Evolutionary conservation across 1,284 basidiomycete species (phyloP).

Genomic region (Jaminaea rosea): DNA sequence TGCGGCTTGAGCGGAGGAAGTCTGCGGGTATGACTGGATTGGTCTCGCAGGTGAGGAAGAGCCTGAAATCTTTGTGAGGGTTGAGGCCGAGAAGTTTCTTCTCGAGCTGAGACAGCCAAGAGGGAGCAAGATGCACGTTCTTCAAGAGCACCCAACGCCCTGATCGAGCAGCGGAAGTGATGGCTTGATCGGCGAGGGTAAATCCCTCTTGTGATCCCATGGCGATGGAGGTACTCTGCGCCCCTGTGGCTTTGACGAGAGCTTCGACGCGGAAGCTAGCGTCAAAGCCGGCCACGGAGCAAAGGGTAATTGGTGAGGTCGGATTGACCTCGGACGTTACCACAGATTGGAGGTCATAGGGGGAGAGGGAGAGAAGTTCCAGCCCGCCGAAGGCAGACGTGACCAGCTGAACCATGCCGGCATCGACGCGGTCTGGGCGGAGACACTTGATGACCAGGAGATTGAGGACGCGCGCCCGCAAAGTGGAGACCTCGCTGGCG

Average conservation of each 20-base stretch:
- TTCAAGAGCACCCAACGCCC: constrained; percentile 45
- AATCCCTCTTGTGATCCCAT: constrained; percentile 45
- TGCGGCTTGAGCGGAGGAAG: constrained; percentile 38
- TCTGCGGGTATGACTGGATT: constrained; percentile 40
- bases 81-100: constrained; percentile 40
- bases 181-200: constrained; percentile 39
- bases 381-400: constrained; percentile 60
- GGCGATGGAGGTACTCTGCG: constrained; percentile 35
- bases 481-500: constrained; percentile 52
- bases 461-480: constrained; percentile 55
- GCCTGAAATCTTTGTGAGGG: constrained; percentile 36
- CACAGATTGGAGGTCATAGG: constrained; percentile 19
- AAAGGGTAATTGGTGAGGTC: constrained; percentile 37
- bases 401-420: constrained; percentile 69
- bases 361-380: constrained; percentile 57
- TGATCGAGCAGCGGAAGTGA: constrained; percentile 31
- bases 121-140: constrained; percentile 43
- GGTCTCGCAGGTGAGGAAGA: constrained; percentile 45
- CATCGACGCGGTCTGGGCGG: constrained; percentile 76
- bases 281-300: constrained; percentile 43
- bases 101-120: constrained; percentile 42
- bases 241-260: constrained; percentile 25
- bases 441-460: constrained; percentile 77
- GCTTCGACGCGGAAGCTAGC: constrained; percentile 39
- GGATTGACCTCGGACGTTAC: constrained; percentile 30